Base-by-base conservation (phyloP, 225 moss, liverwort and hornwort genomes). In the Anthoceros angustus region DNA sequence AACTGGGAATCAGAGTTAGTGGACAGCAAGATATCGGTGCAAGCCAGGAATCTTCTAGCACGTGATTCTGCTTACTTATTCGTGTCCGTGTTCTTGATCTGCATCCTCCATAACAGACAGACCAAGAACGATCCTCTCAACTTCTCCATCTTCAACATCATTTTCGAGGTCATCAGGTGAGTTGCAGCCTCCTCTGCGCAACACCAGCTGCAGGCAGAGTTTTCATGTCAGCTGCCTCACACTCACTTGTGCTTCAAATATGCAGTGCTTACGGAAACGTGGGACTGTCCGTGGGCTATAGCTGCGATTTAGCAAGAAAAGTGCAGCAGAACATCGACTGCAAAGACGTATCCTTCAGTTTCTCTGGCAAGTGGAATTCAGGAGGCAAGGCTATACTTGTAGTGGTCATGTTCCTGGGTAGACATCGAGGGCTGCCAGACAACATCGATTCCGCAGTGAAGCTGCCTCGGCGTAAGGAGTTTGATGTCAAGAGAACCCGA, bases 131-230 rank as follows among this genome's bases (percentile, higher is more conserved):
- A 92, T 55, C 78, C 88, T 12, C 60, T 88, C 5, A 88, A 88
- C 73, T 88, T 78, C 70, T 75, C 78, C 50, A 70, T 92, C 40
- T 88, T 92, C 73, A 86, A 77, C 70, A 82, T 88, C 42, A 63
- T 79, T 25, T 92, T 88, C 38, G 85, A 92, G 73, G 81, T 88
- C 61, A 76, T 83, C 69, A 92, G 80, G 88, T 85, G 24, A 23
- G 40, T 68, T 26, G 67, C 12, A 23, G 21, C 66, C 15, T 41
- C 10, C 15, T 42, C 5, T 32, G 61, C 11, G 45, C 42, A 40
- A 10, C 21, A 42, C 24, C 12, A 25, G 5, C 20, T 12, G 65
- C 26, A 11, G 25, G 16, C 42, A 62, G n/a, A n/a, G n/a, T n/a
- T 12, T 62, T 49, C 38, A 7, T 12, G 8, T 18, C 49, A 25